A percentile compares a stretch with the other conserved stretches of the same genome.
Conservation (phyloP, 2,329 filamentous ascomycete genomes). For the Penicillium aurantiogriseum region DNA sequence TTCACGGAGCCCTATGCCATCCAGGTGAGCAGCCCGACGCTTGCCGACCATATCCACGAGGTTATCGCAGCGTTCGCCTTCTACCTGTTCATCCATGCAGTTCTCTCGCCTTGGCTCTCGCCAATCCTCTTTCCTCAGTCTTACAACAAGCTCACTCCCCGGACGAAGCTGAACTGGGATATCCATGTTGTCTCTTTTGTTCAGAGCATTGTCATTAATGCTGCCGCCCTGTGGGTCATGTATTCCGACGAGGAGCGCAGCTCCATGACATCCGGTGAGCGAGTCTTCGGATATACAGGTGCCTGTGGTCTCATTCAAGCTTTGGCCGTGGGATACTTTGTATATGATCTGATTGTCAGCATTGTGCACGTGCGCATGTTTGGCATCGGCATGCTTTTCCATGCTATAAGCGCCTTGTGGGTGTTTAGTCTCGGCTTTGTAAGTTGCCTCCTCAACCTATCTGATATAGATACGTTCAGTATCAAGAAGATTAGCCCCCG, state of each 20-base stretch:
- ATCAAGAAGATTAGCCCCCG: background rate
- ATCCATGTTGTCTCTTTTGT: slow-evolving; percentile 64
- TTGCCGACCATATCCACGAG: slow-evolving; percentile 62
- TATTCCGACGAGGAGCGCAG: slow-evolving; percentile 55
- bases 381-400: slow-evolving; percentile 60
- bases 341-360: slow-evolving; percentile 63
- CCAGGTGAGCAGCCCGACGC: slow-evolving; percentile 53
- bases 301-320: slow-evolving; percentile 58
- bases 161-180: slow-evolving; percentile 65
- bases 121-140: slow-evolving; percentile 52
- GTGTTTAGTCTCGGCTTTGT: slow-evolving; percentile 65
- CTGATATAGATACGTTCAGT: background rate
- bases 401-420: slow-evolving; percentile 59
- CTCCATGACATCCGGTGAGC: slow-evolving; percentile 52
- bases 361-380: slow-evolving; percentile 56
- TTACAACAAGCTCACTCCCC: slow-evolving; percentile 54
- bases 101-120: slow-evolving; percentile 57
- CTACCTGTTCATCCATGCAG: slow-evolving; percentile 56
- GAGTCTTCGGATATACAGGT: slow-evolving; percentile 63
- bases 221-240: slow-evolving; percentile 59
- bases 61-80: slow-evolving; percentile 55
- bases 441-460: slow-evolving; percentile 39
- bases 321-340: slow-evolving; percentile 62
- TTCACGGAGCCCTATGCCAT: slow-evolving; percentile 52
- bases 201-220: slow-evolving; percentile 58